A percentile compares a stretch with the other conserved stretches of the same genome.
phyloP scores from a whole-genome alignment of 2,329 filamentous ascomycete genomes.

The Aureobasidium subglaciale region DNA sequence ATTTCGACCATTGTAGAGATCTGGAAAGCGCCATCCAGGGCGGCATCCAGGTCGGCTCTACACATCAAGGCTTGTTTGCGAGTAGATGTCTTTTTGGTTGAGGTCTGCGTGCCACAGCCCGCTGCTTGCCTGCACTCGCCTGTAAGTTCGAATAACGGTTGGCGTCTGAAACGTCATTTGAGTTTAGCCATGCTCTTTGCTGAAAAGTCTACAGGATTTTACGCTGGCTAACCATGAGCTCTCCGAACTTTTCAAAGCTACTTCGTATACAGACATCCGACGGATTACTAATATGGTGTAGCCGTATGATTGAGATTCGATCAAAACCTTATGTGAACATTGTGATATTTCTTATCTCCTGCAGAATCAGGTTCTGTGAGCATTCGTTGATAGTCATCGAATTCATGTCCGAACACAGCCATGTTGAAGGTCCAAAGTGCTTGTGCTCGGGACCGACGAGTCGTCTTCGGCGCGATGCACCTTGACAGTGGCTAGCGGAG shows the following conservation, averaged over 20 bases:
- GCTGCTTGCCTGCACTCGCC: slow-evolving; percentile 2
- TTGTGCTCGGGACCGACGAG: too few relatives aligned
- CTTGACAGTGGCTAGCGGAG: too few relatives aligned
- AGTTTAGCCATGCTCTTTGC: background rate
- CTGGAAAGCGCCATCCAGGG: background rate
- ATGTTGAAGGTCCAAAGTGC: too few relatives aligned
- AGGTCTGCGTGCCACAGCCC: background rate
- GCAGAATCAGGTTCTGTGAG: too few relatives aligned
- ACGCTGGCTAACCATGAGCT: background rate
- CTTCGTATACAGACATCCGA: background rate
- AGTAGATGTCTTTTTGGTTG: background rate
- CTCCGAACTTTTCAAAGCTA: background rate
- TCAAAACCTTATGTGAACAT: too few relatives aligned
- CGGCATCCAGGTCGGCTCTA: background rate
- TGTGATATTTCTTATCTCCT: too few relatives aligned
- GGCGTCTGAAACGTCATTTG: background rate
- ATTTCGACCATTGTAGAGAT: background rate
- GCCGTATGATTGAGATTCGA: too few relatives aligned
- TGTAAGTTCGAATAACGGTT: background rate
- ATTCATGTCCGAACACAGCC: too few relatives aligned
- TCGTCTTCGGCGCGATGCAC: too few relatives aligned
- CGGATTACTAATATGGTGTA: background rate
- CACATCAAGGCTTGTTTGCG: background rate
- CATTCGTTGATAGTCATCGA: too few relatives aligned
- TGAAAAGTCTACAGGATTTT: background rate